Percentiles rank a stretch among this genome's conserved stretches.
Conservation (phyloP, 306 rosid genomes). For the Trifolium fragiferum region DNA sequence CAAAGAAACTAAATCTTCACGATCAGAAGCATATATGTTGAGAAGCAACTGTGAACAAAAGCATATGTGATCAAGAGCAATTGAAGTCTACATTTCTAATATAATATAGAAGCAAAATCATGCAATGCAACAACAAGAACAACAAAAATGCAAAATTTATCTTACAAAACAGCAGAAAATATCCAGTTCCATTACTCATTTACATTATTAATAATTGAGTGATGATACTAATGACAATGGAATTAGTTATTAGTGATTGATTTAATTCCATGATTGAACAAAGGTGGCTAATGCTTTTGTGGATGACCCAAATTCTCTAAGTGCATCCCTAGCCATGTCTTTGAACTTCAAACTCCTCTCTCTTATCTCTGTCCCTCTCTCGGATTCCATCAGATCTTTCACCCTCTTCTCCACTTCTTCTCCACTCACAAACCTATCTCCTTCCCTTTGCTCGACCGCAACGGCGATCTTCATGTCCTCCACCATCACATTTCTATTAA, state of each 20-base stretch:
- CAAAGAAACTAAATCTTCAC: too few relatives aligned
- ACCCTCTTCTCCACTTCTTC: slow-evolving; percentile 38
- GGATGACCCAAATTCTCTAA: slow-evolving; percentile 42
- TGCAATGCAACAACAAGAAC: not conserved
- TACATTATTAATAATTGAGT: not conserved
- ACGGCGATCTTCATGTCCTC: not conserved
- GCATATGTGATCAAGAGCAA: too few relatives aligned
- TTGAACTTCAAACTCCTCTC: slow-evolving; percentile 29
- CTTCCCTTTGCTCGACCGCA: slow-evolving; percentile 4
- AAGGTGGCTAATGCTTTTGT: slow-evolving; percentile 33
- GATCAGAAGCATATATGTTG: too few relatives aligned
- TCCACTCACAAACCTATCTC: slow-evolving; percentile 1
- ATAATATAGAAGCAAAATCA: not conserved
- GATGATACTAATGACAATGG: not conserved
- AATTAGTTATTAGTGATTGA: too few relatives aligned
- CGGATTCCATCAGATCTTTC: slow-evolving; percentile 34
- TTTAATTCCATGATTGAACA: slow-evolving; percentile 39
- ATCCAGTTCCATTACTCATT: not conserved
- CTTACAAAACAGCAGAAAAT: not conserved
- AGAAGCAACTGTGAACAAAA: too few relatives aligned
- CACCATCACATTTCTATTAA: slow-evolving; percentile 12
- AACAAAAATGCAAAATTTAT: not conserved
- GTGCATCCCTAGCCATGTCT: slow-evolving; percentile 32
- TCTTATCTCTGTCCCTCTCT: slow-evolving; percentile 29
- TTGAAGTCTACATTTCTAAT: not conserved